A percentile compares a stretch with the other conserved stretches of the same genome.
These are phyloP conservation scores for Linnemannia zychae DNA, from an alignment of 192 early-diverging fungal species.

Conservation along the genomic window DNA sequence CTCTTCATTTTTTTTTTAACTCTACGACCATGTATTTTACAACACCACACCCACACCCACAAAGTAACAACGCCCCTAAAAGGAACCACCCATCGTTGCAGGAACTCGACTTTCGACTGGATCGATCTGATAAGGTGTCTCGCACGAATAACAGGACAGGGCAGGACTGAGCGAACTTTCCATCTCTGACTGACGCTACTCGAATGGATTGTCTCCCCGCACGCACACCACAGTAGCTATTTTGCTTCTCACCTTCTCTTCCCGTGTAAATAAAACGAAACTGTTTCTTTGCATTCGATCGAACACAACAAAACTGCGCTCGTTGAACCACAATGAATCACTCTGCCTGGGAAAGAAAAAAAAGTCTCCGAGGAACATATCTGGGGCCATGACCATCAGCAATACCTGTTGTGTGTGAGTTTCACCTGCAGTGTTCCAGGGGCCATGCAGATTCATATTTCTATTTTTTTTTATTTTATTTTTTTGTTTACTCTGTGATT, in stretches of 20 bases:
- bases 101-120: constrained; percentile 4
- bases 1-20: neutral
- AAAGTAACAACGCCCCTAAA: neutral
- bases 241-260: neutral
- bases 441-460: neutral
- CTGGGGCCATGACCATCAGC: neutral
- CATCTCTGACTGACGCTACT: neutral
- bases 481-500: neutral
- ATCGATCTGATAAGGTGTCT: neutral
- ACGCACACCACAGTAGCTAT: neutral
- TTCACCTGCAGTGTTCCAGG: constrained; percentile 4
- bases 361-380: too few species aligned
- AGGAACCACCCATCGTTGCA: neutral
- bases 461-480: neutral
- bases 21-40: neutral
- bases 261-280: constrained; percentile 8
- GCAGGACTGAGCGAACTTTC: neutral
- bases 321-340: neutral
- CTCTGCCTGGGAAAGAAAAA: too few species aligned
- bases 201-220: neutral
- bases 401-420: neutral
- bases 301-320: neutral
- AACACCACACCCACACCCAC: neutral
- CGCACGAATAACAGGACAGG: neutral
- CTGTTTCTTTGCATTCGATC: neutral